Base-by-base conservation (phyloP, 345 rosid species). In the Hirschfeldia incana region DNA sequence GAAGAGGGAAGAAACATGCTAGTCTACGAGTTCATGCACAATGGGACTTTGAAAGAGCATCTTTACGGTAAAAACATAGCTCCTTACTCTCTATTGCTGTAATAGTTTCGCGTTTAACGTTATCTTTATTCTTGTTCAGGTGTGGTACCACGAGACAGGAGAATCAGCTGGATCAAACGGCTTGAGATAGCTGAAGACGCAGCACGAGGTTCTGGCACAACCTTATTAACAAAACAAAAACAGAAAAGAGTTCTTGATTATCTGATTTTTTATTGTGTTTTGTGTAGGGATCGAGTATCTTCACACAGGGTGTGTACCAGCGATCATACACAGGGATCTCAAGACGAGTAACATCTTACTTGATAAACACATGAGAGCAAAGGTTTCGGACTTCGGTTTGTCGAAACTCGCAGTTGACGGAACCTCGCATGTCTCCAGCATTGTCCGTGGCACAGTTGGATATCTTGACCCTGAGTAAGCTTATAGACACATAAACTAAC, bases 381-480 rank as follows among this genome's bases (percentile, higher is more conserved):
- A 96, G 87, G 99, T 96, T 80, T 89, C 97, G 5, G 98, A 96
- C 83, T 96, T 96, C 21, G 99, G 99, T n/a, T 91, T 96, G 72
- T 96, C 98, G 4, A 96, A 96, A 73, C 75, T 90, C 4, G 93
- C 92, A 1, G 91, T 89, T 12, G 98, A 96, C 26, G 99, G 97
- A 69, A 91, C 84, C 66, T 96, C 99, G 66, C 99, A 96, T 34
- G 98, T 96, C 65, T 96, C 98, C 1, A 96, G 99, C 85, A 86
- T 96, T 67, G 99, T 96, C 75, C 91, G 98, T 36, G 99, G 99
- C 81, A 96, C 99, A 16, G 93, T 96, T n/a, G 99, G 99, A 17
- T 96, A 96, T 73, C 80, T 96, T 69, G 99, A 96, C 80, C 99
- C 99, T 0, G 99, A 96, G 99, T 96, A 89, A 79, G 97, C 75